Base-by-base conservation (phyloP, 805 yeast species). In the Yamadazyma sp. region DNA sequence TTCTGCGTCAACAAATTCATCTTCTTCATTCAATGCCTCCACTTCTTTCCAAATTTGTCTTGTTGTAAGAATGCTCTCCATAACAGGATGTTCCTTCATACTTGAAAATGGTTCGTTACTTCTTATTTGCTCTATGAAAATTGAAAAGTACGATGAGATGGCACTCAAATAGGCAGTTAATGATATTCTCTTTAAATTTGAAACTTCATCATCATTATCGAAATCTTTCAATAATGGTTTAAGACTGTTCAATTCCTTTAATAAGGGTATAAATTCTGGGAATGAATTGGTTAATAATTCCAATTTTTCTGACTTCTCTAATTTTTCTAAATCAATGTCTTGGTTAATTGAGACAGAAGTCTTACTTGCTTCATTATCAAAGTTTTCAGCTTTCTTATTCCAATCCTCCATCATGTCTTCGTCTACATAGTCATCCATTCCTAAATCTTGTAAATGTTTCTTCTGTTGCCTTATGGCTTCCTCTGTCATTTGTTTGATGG, bases 1-100 rank as follows among this genome's bases (percentile, higher is more conserved):
- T 7, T 32, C 51, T 1, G 33, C 48, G 17, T 15, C 40, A 5
- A 23, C 50, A 13, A 27, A 29, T 4, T 42, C 44, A 14, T 43
- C 51, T n/a, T 43, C 38, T 10, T 47, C 49, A 18, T 42, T 26
- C 15, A 32, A 19, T 15, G 47, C 69, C 30, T 62, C 69, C 4
- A 94, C 95, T 50, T 84, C 89, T 53, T 93, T 76, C 96, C 96
- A 89, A 12, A 86, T 72, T 52, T 91, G 96, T 46, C 94, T 74
- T 3, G 93, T 72, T 35, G 83, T 79, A 35, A 91, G 64, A 22
- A 91, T 80, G 19, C 83, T 75, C 51, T 86, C 88, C 96, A 93
- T 91, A 2, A 91, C 82, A 3, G 91, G 84, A 46, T 84, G 91
- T 37, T 86, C 94, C 49, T 86, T 87, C 82, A 89, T 79, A 22